These are phyloP conservation scores for Heimioporus sp. DNA, from an alignment of 768 basidiomycete genomes.

Conservation along the genomic window DNA sequence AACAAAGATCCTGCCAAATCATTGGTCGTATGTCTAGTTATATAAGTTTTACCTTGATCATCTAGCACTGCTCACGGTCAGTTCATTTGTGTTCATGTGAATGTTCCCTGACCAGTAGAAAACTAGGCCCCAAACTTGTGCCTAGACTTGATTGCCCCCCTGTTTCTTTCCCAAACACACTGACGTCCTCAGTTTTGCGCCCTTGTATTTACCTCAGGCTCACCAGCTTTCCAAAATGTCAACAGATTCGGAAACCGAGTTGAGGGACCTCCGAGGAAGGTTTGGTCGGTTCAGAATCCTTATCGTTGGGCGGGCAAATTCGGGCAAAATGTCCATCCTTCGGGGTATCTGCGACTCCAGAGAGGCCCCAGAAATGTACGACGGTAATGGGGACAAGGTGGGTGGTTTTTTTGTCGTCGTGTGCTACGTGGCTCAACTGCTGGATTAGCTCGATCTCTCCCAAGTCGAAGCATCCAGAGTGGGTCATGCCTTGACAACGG, in stretches of 20 bases:
- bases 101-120: too few species aligned
- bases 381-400: conserved; percentile 1
- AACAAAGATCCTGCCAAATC: too few species aligned
- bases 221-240: neutral
- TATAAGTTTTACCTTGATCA: too few species aligned
- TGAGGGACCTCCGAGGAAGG: neutral
- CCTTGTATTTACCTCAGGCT: too few species aligned
- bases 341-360: conserved; percentile 1
- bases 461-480: neutral
- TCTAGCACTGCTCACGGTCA: too few species aligned
- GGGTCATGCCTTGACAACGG: neutral
- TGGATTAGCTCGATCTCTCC: conserved; percentile 1
- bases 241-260: neutral
- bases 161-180: too few species aligned
- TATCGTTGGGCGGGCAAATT: conserved; percentile 3
- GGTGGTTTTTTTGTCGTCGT: fast-evolving
- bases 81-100: too few species aligned
- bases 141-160: too few species aligned
- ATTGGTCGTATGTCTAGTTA: too few species aligned
- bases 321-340: conserved; percentile 9
- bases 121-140: too few species aligned
- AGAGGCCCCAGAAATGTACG: conserved; percentile 5
- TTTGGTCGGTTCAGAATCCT: conserved; percentile 1
- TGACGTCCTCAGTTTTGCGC: too few species aligned
- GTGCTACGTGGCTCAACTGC: neutral